Evolutionary conservation across 441 rosid genomes (phyloP), one percentile per base, ranked within the genome.

Genomic region (Croton setiger): DNA sequence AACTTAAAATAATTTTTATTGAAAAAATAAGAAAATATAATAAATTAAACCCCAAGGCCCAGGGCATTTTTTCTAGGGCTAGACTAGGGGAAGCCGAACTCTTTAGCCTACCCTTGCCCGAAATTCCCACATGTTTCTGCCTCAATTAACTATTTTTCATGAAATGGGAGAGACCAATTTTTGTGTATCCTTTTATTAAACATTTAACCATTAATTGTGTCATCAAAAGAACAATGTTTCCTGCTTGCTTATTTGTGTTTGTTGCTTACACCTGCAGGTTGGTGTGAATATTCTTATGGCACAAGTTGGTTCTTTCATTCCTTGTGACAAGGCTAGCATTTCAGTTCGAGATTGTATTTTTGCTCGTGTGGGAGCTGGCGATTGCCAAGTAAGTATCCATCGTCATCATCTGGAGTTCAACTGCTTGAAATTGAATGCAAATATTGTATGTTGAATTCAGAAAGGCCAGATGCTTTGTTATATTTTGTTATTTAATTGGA

Each of bases 291-390:
- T 96, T 79, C 86, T 96, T 78, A 96, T 96, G 99, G 97, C 99
- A 68, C 99, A 96, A 88, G 90, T 96, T 69, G 99, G 99, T 74
- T 93, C 81, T 70, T 96, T 92, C 83, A 89, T 96, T 80, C 99
- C 99, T 51, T 96, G 99, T 64, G 91, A 86, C 62, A 93, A 86
- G 80, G 99, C 98, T 75, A 86, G 77, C 68, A 84, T 96, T 75
- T 89, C 99, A 66, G 79, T 93, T 63, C 91, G 98, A 65, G 99
- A 96, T 80, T 91, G 99, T 81, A 93, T 96, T 80, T 93, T 96
- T 69, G 96, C 99, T 44, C 98, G 97, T 72, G 97, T 96, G 72
- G 99, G 99, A 69, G 99, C 99, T 64, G 97, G 98, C 59, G 99
- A 93, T 72, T 93, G 99, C 84, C 99, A 96, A 80, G 99, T 96